Percentiles rank a stretch among this genome's conserved stretches.
These are phyloP conservation scores for Parsonsia alboflavescens DNA, from an alignment of 257 asterid genomes.

Conservation along the genomic window DNA sequence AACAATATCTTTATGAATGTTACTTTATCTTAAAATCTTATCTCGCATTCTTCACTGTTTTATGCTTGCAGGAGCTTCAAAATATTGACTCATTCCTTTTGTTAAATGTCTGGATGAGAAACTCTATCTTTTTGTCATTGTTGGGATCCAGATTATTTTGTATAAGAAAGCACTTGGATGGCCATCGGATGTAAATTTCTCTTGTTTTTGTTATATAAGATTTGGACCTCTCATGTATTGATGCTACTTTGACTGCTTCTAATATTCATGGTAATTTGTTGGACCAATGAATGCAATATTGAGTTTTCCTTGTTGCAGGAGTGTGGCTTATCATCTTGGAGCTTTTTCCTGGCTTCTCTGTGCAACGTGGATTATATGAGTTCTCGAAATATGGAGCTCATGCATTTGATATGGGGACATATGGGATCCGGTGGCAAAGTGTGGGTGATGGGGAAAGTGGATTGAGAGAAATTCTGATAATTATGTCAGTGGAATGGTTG, in stretches of 20 bases:
- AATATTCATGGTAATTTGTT: too few relatives aligned
- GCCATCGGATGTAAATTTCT: too few relatives aligned
- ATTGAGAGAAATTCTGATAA: slow-evolving; percentile 33
- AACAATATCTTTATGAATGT: background rate
- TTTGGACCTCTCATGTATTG: too few relatives aligned
- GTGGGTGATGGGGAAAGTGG: slow-evolving; percentile 29
- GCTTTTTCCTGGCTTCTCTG: slow-evolving; percentile 33
- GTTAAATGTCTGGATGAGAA: background rate
- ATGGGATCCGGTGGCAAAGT: slow-evolving; percentile 33
- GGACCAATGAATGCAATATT: background rate
- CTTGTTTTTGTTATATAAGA: too few relatives aligned
- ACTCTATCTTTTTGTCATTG: background rate
- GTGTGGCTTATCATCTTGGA: slow-evolving; percentile 29
- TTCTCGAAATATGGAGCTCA: slow-evolving; percentile 8
- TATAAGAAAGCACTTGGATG: background rate
- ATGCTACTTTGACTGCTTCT: too few relatives aligned
- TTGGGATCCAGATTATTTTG: background rate
- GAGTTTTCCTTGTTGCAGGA: slow-evolving; percentile 15
- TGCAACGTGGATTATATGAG: slow-evolving; percentile 36
- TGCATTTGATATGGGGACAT: slow-evolving; percentile 25
- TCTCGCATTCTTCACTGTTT: background rate
- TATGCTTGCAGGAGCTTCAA: background rate
- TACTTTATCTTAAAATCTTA: background rate
- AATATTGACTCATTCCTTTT: background rate
- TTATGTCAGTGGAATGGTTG: slow-evolving; percentile 36